These are phyloP conservation scores for Yamadazyma sp. DNA, from an alignment of 805 yeast genomes.

Conservation along the genomic window DNA sequence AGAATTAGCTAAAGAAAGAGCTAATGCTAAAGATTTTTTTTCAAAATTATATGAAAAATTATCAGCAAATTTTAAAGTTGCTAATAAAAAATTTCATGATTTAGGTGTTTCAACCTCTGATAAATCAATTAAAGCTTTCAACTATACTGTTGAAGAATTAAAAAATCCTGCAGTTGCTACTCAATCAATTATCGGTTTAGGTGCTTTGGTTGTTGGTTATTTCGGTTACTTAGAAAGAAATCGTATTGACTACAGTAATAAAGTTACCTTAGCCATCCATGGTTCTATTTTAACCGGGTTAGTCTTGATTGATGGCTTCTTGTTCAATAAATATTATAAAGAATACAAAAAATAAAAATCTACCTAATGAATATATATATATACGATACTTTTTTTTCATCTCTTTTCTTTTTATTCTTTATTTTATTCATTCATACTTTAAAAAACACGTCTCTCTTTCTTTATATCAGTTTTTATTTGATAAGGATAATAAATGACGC, in stretches of 20 bases:
- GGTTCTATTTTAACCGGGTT: constrained; percentile 54
- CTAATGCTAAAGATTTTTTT: constrained; percentile 23
- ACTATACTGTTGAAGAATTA: constrained; percentile 33
- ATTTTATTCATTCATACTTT: no score
- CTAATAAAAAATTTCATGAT: constrained; percentile 4
- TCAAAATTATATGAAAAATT: constrained; percentile 14
- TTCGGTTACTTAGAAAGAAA: constrained; percentile 50
- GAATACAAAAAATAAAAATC: constrained; percentile 42
- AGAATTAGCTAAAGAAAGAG: constrained; percentile 16
- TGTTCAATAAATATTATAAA: constrained; percentile 53
- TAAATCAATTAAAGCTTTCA: neutral
- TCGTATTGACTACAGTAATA: constrained; percentile 44
- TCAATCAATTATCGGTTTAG: constrained; percentile 48
- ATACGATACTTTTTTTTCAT: no score
- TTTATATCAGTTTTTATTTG: no score
- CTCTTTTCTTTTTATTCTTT: no score
- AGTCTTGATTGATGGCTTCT: constrained; percentile 51
- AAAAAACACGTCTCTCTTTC: no score
- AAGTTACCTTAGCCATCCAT: constrained; percentile 44
- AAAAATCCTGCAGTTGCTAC: constrained; percentile 61
- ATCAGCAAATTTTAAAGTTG: neutral
- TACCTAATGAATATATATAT: neutral
- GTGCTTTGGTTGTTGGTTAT: constrained; percentile 47
- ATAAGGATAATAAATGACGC: no score
- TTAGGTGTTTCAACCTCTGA: constrained; percentile 5